A percentile compares a stretch with the other conserved stretches of the same genome.
These are phyloP conservation scores for Venturiaceae sp. DNA, from an alignment of 2,329 filamentous ascomycete species.

Conservation along the genomic window DNA sequence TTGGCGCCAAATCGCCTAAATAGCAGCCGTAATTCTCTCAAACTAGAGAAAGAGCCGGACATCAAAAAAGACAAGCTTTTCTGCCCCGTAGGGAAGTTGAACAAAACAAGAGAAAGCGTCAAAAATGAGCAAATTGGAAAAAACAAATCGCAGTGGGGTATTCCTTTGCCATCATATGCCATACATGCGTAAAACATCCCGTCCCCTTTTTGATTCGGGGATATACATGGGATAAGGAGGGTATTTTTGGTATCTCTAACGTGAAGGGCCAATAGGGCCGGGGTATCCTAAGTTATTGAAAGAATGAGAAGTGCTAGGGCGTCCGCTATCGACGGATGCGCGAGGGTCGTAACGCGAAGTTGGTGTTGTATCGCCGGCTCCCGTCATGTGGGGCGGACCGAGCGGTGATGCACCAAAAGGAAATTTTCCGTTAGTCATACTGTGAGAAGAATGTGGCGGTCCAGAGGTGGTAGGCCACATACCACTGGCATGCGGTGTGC, in stretches of 20 bases:
- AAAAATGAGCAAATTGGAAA: background rate
- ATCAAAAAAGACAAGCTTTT: background rate
- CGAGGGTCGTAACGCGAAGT: slow-evolving; percentile 61
- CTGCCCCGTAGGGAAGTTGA: background rate
- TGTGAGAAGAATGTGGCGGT: slow-evolving; percentile 3
- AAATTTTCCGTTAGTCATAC: slow-evolving; percentile 1
- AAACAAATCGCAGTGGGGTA: slow-evolving; percentile 1
- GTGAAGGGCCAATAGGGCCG: slow-evolving; percentile 66
- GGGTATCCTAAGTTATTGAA: slow-evolving; percentile 74
- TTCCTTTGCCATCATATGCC: slow-evolving; percentile 3
- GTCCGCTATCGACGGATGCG: slow-evolving; percentile 81
- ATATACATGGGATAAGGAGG: background rate
- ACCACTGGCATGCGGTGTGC: slow-evolving; percentile 12
- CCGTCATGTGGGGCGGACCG: slow-evolving; percentile 29
- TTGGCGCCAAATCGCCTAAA: background rate
- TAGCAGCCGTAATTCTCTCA: background rate
- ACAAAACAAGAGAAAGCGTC: background rate
- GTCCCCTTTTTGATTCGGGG: background rate
- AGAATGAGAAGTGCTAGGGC: slow-evolving; percentile 91
- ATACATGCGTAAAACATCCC: slow-evolving; percentile 1
- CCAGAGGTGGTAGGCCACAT: slow-evolving; percentile 1
- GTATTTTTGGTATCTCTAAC: slow-evolving; percentile 7
- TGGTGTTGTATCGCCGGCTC: slow-evolving; percentile 67
- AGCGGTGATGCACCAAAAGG: slow-evolving; percentile 22
- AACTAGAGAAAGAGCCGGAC: background rate